Evolutionary conservation across 2,329 filamentous ascomycete species (phyloP).

Genomic region (Sclerotinia subarctica): DNA sequence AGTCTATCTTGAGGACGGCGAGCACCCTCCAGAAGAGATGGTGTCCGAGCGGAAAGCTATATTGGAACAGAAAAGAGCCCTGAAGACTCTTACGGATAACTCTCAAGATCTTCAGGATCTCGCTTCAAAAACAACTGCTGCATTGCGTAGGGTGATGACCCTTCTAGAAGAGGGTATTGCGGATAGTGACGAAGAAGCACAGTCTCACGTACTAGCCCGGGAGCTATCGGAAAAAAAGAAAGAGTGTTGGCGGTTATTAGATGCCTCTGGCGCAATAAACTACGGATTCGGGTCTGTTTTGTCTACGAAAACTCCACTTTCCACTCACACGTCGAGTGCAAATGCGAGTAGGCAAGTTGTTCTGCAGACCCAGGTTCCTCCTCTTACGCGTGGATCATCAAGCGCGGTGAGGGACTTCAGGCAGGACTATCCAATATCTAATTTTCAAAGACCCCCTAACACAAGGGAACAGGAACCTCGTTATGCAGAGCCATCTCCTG

Average conservation of each 20-base stretch:
- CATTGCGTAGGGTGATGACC: not conserved
- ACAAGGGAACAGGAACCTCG: not conserved
- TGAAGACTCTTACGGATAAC: not conserved
- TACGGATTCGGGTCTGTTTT: slow-evolving; percentile 32
- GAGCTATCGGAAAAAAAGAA: slow-evolving; percentile 32
- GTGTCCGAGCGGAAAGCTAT: slow-evolving; percentile 31
- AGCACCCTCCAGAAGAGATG: slow-evolving; percentile 28
- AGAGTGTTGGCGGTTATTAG: slow-evolving; percentile 30
- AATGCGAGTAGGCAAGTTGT: slow-evolving; percentile 35
- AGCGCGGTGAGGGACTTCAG: not conserved
- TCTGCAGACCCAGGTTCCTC: slow-evolving; percentile 30
- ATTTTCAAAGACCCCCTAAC: not conserved
- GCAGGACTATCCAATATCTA: slow-evolving; percentile 11
- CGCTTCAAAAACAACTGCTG: slow-evolving; percentile 13
- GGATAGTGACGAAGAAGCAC: slow-evolving; percentile 28
- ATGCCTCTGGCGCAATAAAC: slow-evolving; percentile 33
- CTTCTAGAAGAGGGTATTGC: slow-evolving; percentile 29
- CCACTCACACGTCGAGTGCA: slow-evolving; percentile 27
- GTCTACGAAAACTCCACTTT: slow-evolving; percentile 18
- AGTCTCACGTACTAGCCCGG: slow-evolving; percentile 24
- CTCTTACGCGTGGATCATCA: slow-evolving; percentile 1
- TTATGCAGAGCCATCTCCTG: slow-evolving; percentile 2
- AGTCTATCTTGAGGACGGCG: slow-evolving; percentile 29
- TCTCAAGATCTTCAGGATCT: slow-evolving; percentile 9
- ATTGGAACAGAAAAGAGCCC: slow-evolving; percentile 27